phyloP scores from a whole-genome alignment of 2,329 filamentous ascomycete species.

The Chrysosphaeria jannelii region DNA sequence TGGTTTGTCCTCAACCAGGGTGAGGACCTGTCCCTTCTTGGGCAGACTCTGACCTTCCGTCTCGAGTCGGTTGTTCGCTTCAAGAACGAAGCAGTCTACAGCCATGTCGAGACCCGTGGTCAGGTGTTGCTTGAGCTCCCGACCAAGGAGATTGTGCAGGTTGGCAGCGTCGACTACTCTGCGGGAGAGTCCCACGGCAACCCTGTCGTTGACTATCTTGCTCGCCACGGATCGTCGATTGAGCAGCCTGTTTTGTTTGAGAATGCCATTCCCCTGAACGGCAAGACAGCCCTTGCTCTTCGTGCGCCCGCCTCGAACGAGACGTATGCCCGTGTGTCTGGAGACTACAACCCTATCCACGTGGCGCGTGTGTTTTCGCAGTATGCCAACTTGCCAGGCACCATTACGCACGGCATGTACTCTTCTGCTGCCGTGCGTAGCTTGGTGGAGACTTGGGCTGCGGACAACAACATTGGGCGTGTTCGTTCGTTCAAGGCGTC shows the following conservation, averaged over 20 bases:
- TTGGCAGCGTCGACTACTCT: slow-evolving; percentile 90
- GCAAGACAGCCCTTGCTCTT: slow-evolving; percentile 63
- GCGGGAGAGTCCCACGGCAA: slow-evolving; percentile 80
- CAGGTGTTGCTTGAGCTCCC: slow-evolving; percentile 83
- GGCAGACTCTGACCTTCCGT: slow-evolving; percentile 86
- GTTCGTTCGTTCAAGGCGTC: slow-evolving; percentile 93
- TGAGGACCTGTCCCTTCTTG: slow-evolving; percentile 53
- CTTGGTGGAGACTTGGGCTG: slow-evolving; percentile 93
- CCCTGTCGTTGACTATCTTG: slow-evolving; percentile 83
- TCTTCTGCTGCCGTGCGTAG: slow-evolving; percentile 88
- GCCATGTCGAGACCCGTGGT: slow-evolving; percentile 69
- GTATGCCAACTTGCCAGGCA: slow-evolving; percentile 85
- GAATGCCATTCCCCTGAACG: slow-evolving; percentile 83
- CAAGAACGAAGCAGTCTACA: slow-evolving; percentile 85
- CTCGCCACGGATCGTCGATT: slow-evolving; percentile 69
- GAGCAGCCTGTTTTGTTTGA: slow-evolving; percentile 95
- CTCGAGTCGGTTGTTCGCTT: slow-evolving; percentile 73
- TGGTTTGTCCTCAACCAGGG: slow-evolving; percentile 69
- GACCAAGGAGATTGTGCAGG: slow-evolving; percentile 89
- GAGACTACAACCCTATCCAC: slow-evolving; percentile 97
- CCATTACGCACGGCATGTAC: slow-evolving; percentile 99
- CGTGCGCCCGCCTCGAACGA: slow-evolving; percentile 90
- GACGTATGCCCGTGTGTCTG: slow-evolving; percentile 89
- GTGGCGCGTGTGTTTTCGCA: slow-evolving; percentile 88
- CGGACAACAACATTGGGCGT: slow-evolving; percentile 92